phyloP scores from a whole-genome alignment of 2,329 filamentous ascomycete genomes.

The Penicillium sp. region DNA sequence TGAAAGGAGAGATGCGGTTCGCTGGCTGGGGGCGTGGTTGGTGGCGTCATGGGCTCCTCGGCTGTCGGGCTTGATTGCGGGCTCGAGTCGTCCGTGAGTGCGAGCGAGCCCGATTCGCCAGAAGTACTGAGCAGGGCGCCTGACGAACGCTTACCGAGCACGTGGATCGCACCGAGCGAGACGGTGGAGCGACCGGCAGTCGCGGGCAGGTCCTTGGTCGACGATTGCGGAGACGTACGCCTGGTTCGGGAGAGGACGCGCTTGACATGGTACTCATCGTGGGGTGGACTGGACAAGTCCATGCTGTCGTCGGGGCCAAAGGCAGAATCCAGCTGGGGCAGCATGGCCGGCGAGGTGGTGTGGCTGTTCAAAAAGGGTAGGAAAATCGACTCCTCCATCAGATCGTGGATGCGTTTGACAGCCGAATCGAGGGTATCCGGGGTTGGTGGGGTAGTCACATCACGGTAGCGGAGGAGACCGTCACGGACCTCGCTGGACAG shows the following conservation, averaged over 20 bases:
- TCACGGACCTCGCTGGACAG: constrained; percentile 85
- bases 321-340: constrained; percentile 49
- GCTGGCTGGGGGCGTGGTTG: constrained; percentile 54
- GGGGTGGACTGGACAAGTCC: constrained; percentile 34
- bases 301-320: constrained; percentile 44
- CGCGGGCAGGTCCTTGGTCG: constrained; percentile 36
- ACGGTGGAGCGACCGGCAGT: constrained; percentile 36
- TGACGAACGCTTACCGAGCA: constrained; percentile 43
- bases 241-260: constrained; percentile 33
- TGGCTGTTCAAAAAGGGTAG: constrained; percentile 83
- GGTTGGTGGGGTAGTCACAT: constrained; percentile 64
- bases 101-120: constrained; percentile 43
- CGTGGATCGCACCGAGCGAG: constrained; percentile 37
- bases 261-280: constrained; percentile 38
- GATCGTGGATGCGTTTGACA: constrained; percentile 84
- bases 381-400: constrained; percentile 97
- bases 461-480: constrained; percentile 68
- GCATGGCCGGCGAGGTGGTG: constrained; percentile 53
- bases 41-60: constrained; percentile 55
- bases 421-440: constrained; percentile 80
- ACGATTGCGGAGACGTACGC: constrained; percentile 39
- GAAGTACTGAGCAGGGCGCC: constrained; percentile 43
- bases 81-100: constrained; percentile 52
- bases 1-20: constrained; percentile 41
- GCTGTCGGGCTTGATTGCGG: constrained; percentile 45